Evolutionary conservation across 1,139 yeast genomes (phyloP), one percentile per base, ranked within the genome.

Genomic region (Casaregolazyma lundiana): DNA sequence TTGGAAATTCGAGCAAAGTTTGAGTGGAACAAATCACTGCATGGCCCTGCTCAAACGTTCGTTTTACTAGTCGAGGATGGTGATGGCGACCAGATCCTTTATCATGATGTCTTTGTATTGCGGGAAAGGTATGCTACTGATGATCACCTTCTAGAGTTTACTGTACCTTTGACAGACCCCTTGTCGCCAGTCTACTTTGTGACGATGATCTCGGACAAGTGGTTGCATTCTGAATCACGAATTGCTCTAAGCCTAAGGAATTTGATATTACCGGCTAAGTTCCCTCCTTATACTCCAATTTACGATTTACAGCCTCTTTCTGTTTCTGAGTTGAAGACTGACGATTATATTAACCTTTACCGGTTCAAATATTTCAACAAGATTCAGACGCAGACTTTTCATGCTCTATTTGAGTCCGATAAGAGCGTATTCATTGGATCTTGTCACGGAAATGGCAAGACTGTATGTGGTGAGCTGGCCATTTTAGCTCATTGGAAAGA

Each of bases 171-270:
- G 18, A 50, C 70, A 43, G 80, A 77, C 4, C 81, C 84, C 1
- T 49, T 77, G 2, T 90, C 94, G 13, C 96, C 96, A 1, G 81
- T 81, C 55, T 81, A 84, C 55, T 86, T 84, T 63, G 75, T 89
- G 4, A 73, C 84, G 0, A 62, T 89, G 16, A 68, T 84, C 2
- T 87, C 95, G 50, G 95, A 89, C 50, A 78, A 73, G 50, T 92
- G 98, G 98, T 66, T 89, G 6, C 90, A 86, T 51, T 79, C 89
- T 48, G 87, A 79, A 45, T 72, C 76, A 54, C 76, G 77, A 49
- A 63, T 76, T 1, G 88, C 96, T 0, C 68, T 88, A 1, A 65
- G 79, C 43, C 68, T 92, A 48, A 70, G 73, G 20, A 66, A 72
- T 34, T 57, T 88, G 44, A 70, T 69, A 36, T 53, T 84, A 4